phyloP scores from a whole-genome alignment of 1,139 yeast species.

The Lodderomyces metapsilosis region DNA sequence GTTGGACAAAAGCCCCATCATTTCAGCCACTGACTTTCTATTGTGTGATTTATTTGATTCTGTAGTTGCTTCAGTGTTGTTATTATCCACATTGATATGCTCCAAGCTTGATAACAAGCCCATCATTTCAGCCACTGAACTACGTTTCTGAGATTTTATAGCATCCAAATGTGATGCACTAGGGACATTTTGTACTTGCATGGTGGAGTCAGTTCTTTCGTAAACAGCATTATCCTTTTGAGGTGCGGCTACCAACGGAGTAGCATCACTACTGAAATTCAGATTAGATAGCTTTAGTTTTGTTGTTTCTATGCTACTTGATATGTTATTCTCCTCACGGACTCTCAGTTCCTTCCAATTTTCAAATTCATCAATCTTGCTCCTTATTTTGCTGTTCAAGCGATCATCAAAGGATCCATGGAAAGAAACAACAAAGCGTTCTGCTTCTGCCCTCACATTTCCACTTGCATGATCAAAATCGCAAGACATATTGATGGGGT shows the following conservation, averaged over 20 bases:
- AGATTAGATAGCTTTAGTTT: too few species aligned
- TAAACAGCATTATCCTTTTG: neutral
- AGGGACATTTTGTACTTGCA: constrained; percentile 15
- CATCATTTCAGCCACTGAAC: constrained; percentile 22
- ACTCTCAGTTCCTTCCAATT: neutral
- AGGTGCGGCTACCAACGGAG: too few species aligned
- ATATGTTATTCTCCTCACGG: too few species aligned
- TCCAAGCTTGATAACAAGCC: constrained; percentile 14
- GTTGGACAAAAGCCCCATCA: constrained; percentile 20
- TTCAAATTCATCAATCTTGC: constrained; percentile 20
- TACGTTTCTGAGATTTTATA: constrained; percentile 11
- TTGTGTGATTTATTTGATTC: constrained; percentile 1
- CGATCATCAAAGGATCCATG: constrained; percentile 36
- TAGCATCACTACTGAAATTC: too few species aligned
- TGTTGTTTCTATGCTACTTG: too few species aligned
- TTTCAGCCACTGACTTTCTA: constrained; percentile 20
- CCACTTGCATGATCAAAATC: too few species aligned
- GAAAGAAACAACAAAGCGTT: constrained; percentile 18
- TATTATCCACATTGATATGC: constrained; percentile 3
- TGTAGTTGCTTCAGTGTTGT: neutral
- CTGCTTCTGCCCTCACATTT: neutral
- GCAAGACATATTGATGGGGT: constrained; percentile 7
- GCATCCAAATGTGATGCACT: constrained; percentile 7
- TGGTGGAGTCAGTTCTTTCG: neutral
- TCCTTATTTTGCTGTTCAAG: constrained; percentile 18